These are phyloP conservation scores for Oryza meridionalis DNA, from an alignment of 176 grass and related monocot species.

Conservation along the genomic window DNA sequence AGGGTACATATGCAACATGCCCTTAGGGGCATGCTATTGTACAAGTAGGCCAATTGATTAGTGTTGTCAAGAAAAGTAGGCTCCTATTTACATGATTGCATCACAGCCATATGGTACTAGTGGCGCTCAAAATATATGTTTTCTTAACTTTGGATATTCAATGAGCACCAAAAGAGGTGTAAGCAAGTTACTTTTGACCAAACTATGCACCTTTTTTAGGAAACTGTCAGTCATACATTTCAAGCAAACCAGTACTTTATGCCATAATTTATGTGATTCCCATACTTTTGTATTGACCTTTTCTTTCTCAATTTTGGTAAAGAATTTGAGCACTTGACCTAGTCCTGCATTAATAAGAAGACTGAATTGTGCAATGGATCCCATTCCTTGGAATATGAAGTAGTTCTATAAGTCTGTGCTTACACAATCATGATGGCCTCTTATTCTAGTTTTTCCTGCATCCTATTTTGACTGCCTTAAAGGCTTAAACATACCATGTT, in stretches of 20 bases:
- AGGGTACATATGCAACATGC: too few species aligned
- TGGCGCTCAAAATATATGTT: too few species aligned
- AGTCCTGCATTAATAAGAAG: background rate
- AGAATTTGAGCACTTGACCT: background rate
- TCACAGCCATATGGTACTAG: too few species aligned
- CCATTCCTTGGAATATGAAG: background rate
- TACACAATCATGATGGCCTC: background rate
- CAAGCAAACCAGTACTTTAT: background rate
- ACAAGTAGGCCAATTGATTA: too few species aligned
- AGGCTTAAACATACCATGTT: background rate
- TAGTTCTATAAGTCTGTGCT: background rate
- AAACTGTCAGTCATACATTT: background rate
- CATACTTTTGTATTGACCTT: background rate
- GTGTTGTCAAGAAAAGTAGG: too few species aligned
- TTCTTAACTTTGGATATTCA: too few species aligned
- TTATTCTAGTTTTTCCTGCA: background rate
- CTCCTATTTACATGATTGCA: too few species aligned
- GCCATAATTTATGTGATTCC: background rate
- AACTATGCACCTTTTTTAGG: background rate
- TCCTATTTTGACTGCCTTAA: background rate
- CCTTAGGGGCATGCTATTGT: too few species aligned
- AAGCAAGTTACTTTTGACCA: too few species aligned
- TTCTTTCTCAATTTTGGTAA: slow-evolving; percentile 2
- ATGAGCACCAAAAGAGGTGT: too few species aligned
- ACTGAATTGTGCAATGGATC: background rate